Conservation (phyloP, 192 early-diverging fungal species). For the Gryganskiella cystojenkinii region DNA sequence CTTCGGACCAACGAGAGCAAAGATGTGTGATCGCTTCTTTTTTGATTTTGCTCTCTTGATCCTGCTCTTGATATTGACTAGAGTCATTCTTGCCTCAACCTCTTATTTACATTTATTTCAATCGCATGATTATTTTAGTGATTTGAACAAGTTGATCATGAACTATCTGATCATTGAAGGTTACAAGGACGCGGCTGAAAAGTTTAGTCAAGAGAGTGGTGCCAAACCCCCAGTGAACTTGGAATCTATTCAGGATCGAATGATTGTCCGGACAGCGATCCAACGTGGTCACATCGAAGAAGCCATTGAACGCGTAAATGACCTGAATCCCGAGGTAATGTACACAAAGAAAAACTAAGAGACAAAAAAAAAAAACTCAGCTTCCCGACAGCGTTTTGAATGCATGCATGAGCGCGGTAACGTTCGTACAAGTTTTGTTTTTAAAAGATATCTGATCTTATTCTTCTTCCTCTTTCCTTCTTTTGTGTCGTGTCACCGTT, state of each 20-base stretch:
- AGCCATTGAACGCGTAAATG: slow-evolving; percentile 98
- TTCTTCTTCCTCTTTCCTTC: background rate
- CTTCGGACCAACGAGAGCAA: too few relatives aligned
- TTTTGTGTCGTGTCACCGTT: background rate
- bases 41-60: background rate
- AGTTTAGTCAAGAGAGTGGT: slow-evolving; percentile 91
- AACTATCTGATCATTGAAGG: slow-evolving; percentile 99
- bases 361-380: too few relatives aligned
- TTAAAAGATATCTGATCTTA: background rate
- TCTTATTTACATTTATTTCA: background rate
- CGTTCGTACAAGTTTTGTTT: slow-evolving; percentile 1
- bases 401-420: too few relatives aligned
- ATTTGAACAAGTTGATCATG: slow-evolving; percentile 98
- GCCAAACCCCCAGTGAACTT: slow-evolving; percentile 85
- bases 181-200: slow-evolving; percentile 98
- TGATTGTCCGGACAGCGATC: slow-evolving; percentile 93
- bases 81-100: too few relatives aligned
- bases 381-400: too few relatives aligned
- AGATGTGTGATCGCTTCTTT: too few relatives aligned
- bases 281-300: slow-evolving; percentile 89
- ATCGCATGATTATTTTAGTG: slow-evolving; percentile 57
- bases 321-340: slow-evolving; percentile 96
- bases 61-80: background rate
- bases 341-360: background rate
- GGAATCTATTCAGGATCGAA: slow-evolving; percentile 92